Conservation (phyloP, 2,329 filamentous ascomycete genomes). For the Xylaria sp. region DNA sequence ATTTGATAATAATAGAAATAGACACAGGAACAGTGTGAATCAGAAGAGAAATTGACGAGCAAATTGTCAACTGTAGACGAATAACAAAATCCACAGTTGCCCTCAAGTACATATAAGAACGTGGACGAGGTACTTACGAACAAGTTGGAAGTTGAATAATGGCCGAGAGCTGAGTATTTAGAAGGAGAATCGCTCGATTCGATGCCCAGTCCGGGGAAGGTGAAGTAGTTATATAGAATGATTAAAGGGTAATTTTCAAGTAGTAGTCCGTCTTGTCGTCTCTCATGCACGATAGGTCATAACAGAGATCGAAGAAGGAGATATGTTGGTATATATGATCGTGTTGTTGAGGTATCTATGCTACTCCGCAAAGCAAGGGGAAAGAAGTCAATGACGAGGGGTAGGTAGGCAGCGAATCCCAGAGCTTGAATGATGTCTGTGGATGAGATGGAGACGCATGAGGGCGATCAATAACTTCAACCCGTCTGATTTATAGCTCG, state of each 20-base stretch:
- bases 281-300: neutral
- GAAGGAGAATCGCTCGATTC: neutral
- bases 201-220: neutral
- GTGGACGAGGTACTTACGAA: constrained; percentile 6
- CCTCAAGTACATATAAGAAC: neutral
- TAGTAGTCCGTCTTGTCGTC: neutral
- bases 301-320: neutral
- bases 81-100: neutral
- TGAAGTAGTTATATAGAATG: constrained; percentile 2
- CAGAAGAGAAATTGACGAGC: neutral
- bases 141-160: neutral
- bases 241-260: neutral
- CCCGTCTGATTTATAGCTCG: constrained; percentile 46
- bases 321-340: constrained; percentile 13
- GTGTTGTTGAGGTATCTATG: constrained; percentile 3
- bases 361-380: constrained; percentile 7
- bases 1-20: neutral
- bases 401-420: neutral
- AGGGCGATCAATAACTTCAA: constrained; percentile 29
- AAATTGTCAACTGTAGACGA: neutral
- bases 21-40: neutral
- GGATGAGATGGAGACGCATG: constrained; percentile 11
- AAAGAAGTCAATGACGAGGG: constrained; percentile 11
- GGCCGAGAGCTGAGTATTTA: neutral
- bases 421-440: constrained; percentile 13